Evolutionary conservation across 2,329 filamentous ascomycete genomes (phyloP).

Genomic region (Talaromyces sp.): DNA sequence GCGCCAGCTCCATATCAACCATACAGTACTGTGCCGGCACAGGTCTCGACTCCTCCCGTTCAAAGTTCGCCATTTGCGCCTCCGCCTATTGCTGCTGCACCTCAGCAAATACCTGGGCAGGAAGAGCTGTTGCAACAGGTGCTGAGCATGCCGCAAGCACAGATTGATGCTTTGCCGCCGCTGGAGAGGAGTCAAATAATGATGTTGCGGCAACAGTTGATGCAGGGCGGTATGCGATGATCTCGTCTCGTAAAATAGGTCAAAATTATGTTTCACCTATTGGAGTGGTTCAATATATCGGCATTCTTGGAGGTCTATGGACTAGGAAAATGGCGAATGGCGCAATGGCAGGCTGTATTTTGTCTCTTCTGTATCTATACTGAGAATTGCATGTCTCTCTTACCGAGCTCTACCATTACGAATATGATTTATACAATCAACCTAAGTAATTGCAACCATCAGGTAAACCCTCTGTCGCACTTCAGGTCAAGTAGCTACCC

Average conservation of each 20-base stretch:
- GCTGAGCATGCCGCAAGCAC: slow-evolving; percentile 71
- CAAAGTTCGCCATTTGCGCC: slow-evolving; percentile 41
- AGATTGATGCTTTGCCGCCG: slow-evolving; percentile 74
- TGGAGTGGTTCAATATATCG: neutral
- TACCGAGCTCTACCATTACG: neutral
- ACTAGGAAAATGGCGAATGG: slow-evolving; percentile 7
- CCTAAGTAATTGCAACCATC: neutral
- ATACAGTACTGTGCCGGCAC: slow-evolving; percentile 38
- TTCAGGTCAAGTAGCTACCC: no score
- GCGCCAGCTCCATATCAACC: slow-evolving; percentile 33
- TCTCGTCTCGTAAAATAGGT: neutral
- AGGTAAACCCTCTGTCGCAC: neutral
- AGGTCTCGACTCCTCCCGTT: slow-evolving; percentile 51
- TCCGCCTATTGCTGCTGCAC: slow-evolving; percentile 45
- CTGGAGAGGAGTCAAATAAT: slow-evolving; percentile 75
- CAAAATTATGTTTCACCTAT: no score
- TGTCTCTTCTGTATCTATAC: neutral
- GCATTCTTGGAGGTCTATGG: neutral
- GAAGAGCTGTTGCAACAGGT: slow-evolving; percentile 77
- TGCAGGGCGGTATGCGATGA: slow-evolving; percentile 39
- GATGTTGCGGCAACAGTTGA: slow-evolving; percentile 65
- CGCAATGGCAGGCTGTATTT: neutral
- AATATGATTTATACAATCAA: neutral
- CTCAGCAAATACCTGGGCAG: slow-evolving; percentile 54
- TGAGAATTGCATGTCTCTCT: neutral